Base-by-base conservation (phyloP, 1,284 basidiomycete genomes). In the Fomitiporia mediterranea region DNA sequence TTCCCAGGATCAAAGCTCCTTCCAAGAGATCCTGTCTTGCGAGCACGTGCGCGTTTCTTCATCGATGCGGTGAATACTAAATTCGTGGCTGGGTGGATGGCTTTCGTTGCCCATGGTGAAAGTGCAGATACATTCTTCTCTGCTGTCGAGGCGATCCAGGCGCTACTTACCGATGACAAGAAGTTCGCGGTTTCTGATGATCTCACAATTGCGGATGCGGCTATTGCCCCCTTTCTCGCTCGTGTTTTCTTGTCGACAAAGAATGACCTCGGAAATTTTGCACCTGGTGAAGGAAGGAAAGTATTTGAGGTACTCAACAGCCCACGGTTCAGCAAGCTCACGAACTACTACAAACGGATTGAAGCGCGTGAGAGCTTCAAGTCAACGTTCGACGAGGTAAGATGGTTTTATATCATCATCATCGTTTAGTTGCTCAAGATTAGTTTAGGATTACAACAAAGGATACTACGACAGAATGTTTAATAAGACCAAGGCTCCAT, bases 31-130 rank as follows among this genome's bases (percentile, higher is more conserved):
- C 80, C 82, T 0, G 72, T 82, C 23, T 63, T 67, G 7, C 78
- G 80, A n/a, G 84, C 84, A 4, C 72, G 75, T 53, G 78, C 74
- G 2, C 79, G 83, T 8, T 79, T 83, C 66, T 82, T 86, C 70
- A 78, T 82, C 60, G 79, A 84, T 51, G 67, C 69, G 3, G 70
- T 79, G 37, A 69, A 72, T 3, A 75, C 68, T 53, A 78, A 77
- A 61, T 65, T 79, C 58, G 37, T 66, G n/a, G 71, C 76, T 0
- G 66, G 68, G 0, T 76, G 64, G 58, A 57, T 63, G 28, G 74
- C 66, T 7, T 70, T 76, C 51, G 43, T 72, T n/a, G 25, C 64
- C 15, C 66, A 68, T 0, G 81, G 80, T 15, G 76, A 75, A 58
- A 62, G 72, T 8, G 66, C 70, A 7, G 74, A 74, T 4, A 68